These are phyloP conservation scores for Fusarium oligoseptatum DNA, from an alignment of 2,329 filamentous ascomycete genomes.

Conservation along the genomic window DNA sequence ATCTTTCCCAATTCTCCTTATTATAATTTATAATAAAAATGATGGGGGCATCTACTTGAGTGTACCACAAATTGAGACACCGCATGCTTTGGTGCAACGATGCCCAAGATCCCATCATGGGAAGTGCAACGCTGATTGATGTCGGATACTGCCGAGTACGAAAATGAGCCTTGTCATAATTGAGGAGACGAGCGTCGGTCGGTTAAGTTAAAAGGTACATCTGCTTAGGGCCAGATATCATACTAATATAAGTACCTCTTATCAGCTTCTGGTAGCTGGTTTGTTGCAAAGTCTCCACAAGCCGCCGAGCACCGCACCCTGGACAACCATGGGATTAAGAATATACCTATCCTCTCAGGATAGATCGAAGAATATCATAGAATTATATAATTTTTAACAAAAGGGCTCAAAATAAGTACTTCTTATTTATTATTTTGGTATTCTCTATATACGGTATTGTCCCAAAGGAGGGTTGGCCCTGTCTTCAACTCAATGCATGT, in stretches of 20 bases:
- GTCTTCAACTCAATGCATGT: background rate
- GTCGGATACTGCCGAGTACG: background rate
- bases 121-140: background rate
- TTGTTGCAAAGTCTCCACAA: too few relatives aligned
- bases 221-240: too few relatives aligned
- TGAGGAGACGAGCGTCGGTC: background rate
- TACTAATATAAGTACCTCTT: too few relatives aligned
- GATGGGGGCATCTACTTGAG: background rate
- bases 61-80: background rate
- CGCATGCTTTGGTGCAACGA: background rate
- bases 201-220: background rate
- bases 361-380: too few relatives aligned
- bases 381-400: too few relatives aligned
- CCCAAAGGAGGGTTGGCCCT: background rate
- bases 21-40: background rate
- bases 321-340: too few relatives aligned
- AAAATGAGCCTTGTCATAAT: background rate
- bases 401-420: too few relatives aligned
- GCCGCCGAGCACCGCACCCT: too few relatives aligned
- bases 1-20: background rate
- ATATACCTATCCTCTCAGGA: too few relatives aligned
- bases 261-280: too few relatives aligned
- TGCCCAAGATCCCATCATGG: background rate
- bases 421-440: background rate
- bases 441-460: background rate